Conservation (phyloP, 805 yeast species). For the Kuraishia piskuri region DNA sequence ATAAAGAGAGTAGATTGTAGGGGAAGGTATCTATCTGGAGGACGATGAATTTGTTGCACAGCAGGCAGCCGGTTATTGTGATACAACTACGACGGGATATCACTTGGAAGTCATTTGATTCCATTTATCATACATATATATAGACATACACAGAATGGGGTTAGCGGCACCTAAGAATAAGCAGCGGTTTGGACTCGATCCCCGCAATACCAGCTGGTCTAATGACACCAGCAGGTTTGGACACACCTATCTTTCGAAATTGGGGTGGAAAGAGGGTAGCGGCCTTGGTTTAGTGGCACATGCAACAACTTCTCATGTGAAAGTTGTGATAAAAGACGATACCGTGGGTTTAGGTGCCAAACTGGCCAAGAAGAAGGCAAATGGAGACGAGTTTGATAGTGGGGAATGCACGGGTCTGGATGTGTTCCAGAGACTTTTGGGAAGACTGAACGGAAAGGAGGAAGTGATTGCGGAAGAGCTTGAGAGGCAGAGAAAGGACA, state of each 20-base stretch:
- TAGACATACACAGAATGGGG: slow-evolving; percentile 41
- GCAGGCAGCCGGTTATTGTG: no score
- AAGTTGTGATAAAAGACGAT: slow-evolving; percentile 75
- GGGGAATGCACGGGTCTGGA: slow-evolving; percentile 89
- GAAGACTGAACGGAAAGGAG: slow-evolving; percentile 82
- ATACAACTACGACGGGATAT: no score
- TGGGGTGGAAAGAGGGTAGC: slow-evolving; percentile 90
- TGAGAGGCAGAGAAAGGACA: slow-evolving; percentile 59
- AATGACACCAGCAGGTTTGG: slow-evolving; percentile 81
- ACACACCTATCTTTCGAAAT: slow-evolving; percentile 67
- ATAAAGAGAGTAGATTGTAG: slow-evolving; percentile 1
- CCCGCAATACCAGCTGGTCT: slow-evolving; percentile 92
- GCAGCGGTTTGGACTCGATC: slow-evolving; percentile 86
- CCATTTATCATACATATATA: not conserved
- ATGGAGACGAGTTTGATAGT: slow-evolving; percentile 61
- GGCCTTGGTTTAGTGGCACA: slow-evolving; percentile 72
- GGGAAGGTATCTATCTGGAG: no score
- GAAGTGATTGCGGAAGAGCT: slow-evolving; percentile 54
- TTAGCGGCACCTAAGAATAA: slow-evolving; percentile 73
- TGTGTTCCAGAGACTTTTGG: slow-evolving; percentile 84
- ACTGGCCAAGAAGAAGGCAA: slow-evolving; percentile 34
- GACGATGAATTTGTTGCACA: no score
- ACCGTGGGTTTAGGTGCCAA: slow-evolving; percentile 87
- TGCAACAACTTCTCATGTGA: slow-evolving; percentile 74
- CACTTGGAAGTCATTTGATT: not conserved